Base-by-base conservation (phyloP, 1,284 basidiomycete species). In the Puccinia novopanici region DNA sequence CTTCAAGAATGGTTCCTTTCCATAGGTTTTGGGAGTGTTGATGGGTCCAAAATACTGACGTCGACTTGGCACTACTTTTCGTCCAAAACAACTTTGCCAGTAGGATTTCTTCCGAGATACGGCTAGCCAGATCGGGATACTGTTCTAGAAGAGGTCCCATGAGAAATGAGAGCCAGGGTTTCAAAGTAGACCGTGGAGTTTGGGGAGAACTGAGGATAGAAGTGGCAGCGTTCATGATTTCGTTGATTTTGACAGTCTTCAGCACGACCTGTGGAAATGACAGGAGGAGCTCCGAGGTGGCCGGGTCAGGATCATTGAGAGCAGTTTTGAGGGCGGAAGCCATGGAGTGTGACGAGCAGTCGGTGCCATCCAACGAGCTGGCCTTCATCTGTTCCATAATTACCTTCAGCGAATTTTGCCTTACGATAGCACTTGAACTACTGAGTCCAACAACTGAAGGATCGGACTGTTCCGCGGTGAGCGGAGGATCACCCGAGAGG, bases 1-100 rank as follows among this genome's bases (percentile, higher is more conserved):
- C 70, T 52, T 80, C 70, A n/a, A 80, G 68, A 13, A 80, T 65
- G 34, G 78, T 80, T 55, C 78, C 78, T 50, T 54, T 40, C 78
- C 78, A 80, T 19, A 63, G 9, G 19, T 72, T 45, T 30, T 65
- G 30, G 30, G 40, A 27, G n/a, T 52, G 45, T 1, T 50, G 45
- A 19, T 48, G 42, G n/a, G 68, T 27, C 78, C 78, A 80, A 13
- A 80, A 61, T 22, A 80, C 48, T 10, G 55, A 40, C 13, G 78
- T 65, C 22, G 78, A 50, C 59, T 80, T 80, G 22, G 54, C 30
- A 48, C 52, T 48, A 74, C 78, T 80, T 73, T 73, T 80, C 12
- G 78, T 73, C 78, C 78, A 80, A 63, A 80, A 67, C 34, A 80
- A 17, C 50, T 57, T 55, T 9, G 59, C 70, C 12, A 80, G 42